Conservation (phyloP, 192 early-diverging fungal genomes). For the Rhizophagus sp. region DNA sequence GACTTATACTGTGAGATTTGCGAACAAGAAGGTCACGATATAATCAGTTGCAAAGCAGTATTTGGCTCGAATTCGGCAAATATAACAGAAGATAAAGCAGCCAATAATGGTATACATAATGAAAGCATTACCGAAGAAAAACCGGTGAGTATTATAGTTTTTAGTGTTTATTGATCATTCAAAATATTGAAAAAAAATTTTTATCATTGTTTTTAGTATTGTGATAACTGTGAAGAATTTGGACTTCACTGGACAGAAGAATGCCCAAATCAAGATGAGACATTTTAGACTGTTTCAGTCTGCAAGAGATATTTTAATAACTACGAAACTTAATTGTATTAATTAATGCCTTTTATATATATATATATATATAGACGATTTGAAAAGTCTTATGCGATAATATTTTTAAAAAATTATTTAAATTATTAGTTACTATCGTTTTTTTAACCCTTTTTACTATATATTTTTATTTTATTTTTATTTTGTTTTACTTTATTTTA, state of each 20-base stretch:
- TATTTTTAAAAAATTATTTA: no score
- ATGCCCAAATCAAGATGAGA: slow-evolving; percentile 72
- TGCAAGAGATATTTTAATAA: neutral
- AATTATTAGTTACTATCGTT: no score
- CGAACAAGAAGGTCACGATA: slow-evolving; percentile 62
- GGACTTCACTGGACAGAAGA: slow-evolving; percentile 68
- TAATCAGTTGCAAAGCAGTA: slow-evolving; percentile 60
- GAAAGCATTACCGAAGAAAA: slow-evolving; percentile 36
- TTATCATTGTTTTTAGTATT: slow-evolving; percentile 50
- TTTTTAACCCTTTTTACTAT: neutral
- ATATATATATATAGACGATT: neutral
- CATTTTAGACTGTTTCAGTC: slow-evolving; percentile 46
- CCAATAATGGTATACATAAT: neutral
- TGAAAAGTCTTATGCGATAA: no score
- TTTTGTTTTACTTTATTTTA: no score
- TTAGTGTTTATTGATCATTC: neutral
- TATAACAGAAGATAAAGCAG: neutral
- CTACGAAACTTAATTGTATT: neutral
- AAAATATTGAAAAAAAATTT: neutral
- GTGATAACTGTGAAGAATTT: slow-evolving; percentile 77
- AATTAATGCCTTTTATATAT: neutral
- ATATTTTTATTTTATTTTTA: neutral
- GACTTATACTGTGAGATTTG: slow-evolving; percentile 66
- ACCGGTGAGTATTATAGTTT: slow-evolving; percentile 41
- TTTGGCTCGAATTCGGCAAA: slow-evolving; percentile 34